Conservation (phyloP, 345 rosid genomes). For the Citrus mangshanensis region DNA sequence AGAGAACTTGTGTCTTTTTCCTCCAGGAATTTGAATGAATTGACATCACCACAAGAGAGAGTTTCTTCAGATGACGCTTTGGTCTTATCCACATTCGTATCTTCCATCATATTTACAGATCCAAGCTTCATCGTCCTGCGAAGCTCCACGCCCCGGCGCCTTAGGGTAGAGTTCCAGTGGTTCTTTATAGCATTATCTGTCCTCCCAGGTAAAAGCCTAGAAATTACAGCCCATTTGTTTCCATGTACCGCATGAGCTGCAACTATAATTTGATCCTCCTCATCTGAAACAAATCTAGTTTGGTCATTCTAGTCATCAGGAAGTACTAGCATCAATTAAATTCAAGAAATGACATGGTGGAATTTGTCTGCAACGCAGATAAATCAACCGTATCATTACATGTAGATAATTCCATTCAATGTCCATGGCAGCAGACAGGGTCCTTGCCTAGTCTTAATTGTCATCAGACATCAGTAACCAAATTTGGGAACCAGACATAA, state of each 20-base stretch:
- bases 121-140: conserved; percentile 27
- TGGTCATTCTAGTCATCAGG: neutral
- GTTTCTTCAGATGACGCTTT: conserved; percentile 75
- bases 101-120: conserved; percentile 36
- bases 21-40: conserved; percentile 50
- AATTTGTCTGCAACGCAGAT: neutral
- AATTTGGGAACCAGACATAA: neutral
- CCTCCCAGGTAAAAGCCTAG: conserved; percentile 76
- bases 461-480: neutral
- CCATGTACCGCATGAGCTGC: conserved; percentile 70
- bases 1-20: conserved; percentile 51
- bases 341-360: neutral
- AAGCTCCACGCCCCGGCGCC: conserved; percentile 48
- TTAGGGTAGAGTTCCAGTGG: conserved; percentile 84
- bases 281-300: conserved; percentile 41
- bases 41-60: conserved; percentile 61
- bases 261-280: conserved; percentile 67
- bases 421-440: neutral
- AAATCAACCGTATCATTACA: neutral
- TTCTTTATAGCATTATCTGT: conserved; percentile 90
- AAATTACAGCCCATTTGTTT: conserved; percentile 86
- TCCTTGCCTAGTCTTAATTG: neutral
- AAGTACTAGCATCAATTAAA: conserved; percentile 10
- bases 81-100: conserved; percentile 41
- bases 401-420: neutral